Conservation (phyloP, 176 grass and related monocot genomes). For the Eragrostis curvula region DNA sequence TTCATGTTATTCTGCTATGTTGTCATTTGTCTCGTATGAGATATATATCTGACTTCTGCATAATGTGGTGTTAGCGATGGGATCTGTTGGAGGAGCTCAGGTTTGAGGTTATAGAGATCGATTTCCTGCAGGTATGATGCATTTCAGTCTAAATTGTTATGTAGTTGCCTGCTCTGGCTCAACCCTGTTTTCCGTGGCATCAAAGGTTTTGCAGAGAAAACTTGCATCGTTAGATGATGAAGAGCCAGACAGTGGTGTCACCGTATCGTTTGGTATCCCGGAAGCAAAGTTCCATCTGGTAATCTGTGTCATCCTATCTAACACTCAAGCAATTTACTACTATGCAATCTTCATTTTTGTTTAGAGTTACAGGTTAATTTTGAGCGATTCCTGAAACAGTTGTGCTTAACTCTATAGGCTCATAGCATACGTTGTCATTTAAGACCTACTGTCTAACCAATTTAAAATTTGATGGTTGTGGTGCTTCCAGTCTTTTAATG, state of each 20-base stretch:
- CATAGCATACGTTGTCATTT: not conserved
- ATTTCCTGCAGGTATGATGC: conserved; percentile 65
- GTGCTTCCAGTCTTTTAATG: not conserved
- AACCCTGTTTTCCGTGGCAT: conserved; percentile 26
- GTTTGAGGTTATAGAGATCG: conserved; percentile 77
- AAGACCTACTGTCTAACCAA: not conserved
- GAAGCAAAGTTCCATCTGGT: conserved; percentile 65
- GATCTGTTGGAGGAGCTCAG: conserved; percentile 53
- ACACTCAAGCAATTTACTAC: conserved; percentile 15
- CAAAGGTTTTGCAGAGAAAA: conserved; percentile 50
- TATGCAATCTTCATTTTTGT: conserved; percentile 20
- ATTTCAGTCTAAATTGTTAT: not conserved
- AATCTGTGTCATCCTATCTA: conserved; percentile 38
- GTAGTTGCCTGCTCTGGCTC: conserved; percentile 20
- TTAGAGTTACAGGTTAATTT: conserved; percentile 31
- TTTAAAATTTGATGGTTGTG: conserved; percentile 23
- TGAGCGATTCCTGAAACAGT: conserved; percentile 6
- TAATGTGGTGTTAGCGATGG: conserved; percentile 48
- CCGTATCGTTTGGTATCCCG: conserved; percentile 41
- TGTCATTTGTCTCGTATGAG: conserved; percentile 5
- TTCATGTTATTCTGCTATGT: conserved; percentile 22
- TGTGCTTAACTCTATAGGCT: conserved; percentile 23
- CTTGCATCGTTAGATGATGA: conserved; percentile 36
- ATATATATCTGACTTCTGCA: conserved; percentile 30
- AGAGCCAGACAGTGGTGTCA: conserved; percentile 42